Evolutionary conservation across 257 asterid species (phyloP).

Genomic region (Lavandula angustifolia): DNA sequence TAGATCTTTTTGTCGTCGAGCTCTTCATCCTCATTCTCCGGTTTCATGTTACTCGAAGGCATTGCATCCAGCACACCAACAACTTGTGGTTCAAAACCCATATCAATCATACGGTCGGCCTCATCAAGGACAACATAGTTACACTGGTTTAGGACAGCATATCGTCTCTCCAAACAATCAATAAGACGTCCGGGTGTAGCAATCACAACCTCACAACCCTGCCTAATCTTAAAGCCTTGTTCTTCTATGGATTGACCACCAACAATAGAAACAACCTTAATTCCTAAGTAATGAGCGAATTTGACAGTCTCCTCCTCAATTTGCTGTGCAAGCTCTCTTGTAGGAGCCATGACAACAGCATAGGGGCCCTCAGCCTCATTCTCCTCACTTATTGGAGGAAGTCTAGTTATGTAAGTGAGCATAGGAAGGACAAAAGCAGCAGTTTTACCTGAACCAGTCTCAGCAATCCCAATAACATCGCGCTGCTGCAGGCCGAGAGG

Average conservation of each 20-base stretch:
- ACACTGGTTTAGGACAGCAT: constrained; percentile 60
- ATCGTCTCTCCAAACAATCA: constrained; percentile 58
- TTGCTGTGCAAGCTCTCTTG: constrained; percentile 54
- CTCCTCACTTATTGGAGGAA: constrained; percentile 53
- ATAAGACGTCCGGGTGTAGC: constrained; percentile 64
- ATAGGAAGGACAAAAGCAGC: constrained; percentile 69
- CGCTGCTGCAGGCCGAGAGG: constrained; percentile 57
- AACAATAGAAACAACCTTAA: constrained; percentile 58
- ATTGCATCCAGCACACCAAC: constrained; percentile 61
- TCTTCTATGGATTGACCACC: constrained; percentile 67
- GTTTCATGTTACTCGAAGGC: constrained; percentile 69
- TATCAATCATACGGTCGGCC: constrained; percentile 70
- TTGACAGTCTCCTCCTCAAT: constrained; percentile 53
- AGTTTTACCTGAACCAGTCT: constrained; percentile 66
- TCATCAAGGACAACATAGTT: constrained; percentile 62
- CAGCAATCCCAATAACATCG: constrained; percentile 55
- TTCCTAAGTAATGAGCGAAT: constrained; percentile 53
- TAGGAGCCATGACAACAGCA: constrained; percentile 59
- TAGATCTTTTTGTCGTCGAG: constrained; percentile 57
- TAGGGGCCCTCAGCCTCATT: constrained; percentile 57
- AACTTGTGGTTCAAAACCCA: constrained; percentile 74
- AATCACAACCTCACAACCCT: constrained; percentile 64
- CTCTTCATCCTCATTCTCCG: constrained; percentile 67
- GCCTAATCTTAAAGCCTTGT: constrained; percentile 54
- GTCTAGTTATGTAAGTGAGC: constrained; percentile 53